These are phyloP conservation scores for baker's yeast (Saccharomyces cerevisiae) DNA, from an alignment of 805 yeast genomes.

Conservation along the genomic window DNA sequence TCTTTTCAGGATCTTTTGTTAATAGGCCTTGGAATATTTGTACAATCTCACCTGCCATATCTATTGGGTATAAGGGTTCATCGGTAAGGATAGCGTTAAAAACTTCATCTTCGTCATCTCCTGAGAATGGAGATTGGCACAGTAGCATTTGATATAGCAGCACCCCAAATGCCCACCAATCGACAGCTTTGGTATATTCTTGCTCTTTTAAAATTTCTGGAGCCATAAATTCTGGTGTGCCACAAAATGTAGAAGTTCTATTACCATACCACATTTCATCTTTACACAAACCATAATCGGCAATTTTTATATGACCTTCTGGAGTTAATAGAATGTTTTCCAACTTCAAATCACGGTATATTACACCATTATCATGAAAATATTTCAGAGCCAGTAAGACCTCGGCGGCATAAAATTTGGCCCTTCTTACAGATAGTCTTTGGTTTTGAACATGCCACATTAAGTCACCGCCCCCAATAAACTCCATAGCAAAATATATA, in stretches of 20 bases:
- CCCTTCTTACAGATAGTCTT: constrained; percentile 79
- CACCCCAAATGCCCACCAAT: constrained; percentile 99
- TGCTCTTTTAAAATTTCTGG: constrained; percentile 94
- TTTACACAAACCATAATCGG: constrained; percentile 95
- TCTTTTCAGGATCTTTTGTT: constrained; percentile 75
- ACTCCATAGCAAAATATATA: constrained; percentile 97
- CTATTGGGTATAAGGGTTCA: constrained; percentile 93
- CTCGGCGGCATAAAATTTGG: constrained; percentile 96
- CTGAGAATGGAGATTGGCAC: constrained; percentile 94
- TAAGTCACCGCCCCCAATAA: constrained; percentile 93
- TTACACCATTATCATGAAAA: constrained; percentile 91
- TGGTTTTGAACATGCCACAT: constrained; percentile 99
- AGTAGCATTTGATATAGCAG: constrained; percentile 90
- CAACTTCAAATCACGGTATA: constrained; percentile 90
- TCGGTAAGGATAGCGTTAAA: constrained; percentile 93
- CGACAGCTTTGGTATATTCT: constrained; percentile 87
- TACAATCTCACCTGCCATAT: constrained; percentile 95
- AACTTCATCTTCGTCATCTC: constrained; percentile 94
- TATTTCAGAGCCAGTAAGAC: constrained; percentile 84
- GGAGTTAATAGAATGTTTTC: constrained; percentile 87
- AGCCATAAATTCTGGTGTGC: constrained; percentile 99
- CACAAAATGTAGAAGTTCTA: constrained; percentile 92
- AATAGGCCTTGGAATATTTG: constrained; percentile 84
- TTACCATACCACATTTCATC: constrained; percentile 81
- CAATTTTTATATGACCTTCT: constrained; percentile 91